Base-by-base conservation (phyloP, 2,329 filamentous ascomycete species). In the Fonsecaea erecta region DNA sequence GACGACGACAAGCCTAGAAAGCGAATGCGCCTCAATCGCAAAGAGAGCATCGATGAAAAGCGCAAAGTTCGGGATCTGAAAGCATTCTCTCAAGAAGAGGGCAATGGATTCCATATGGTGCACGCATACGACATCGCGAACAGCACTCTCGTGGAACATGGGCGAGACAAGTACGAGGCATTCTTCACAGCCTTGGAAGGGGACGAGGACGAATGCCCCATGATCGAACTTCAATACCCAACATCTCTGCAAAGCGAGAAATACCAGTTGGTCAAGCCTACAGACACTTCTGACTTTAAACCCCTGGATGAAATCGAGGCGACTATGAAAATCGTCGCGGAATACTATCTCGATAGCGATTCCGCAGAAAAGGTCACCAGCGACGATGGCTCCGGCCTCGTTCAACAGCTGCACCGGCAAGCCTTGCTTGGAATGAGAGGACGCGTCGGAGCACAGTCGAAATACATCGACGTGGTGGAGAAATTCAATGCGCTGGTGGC, bases 201-300 rank as follows among this genome's bases (percentile, higher is more conserved):
- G 83, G 71, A 79, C 79, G 12, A 79, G 77, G 48, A 76, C 75
- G 75, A 76, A 12, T 77, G 79, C 54, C 76, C 81, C 21, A 74
- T 76, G 30, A 77, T 96, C 65, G 82, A 88, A 74, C 80, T 98
- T 71, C 91, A 95, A 76, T 98, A 98, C 77, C 94, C 95, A 9
- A 93, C 91, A 76, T 81, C 84, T 67, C 85, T 87, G 62, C 85
- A 85, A 60, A 28, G 60, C 26, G 91, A 95, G 78, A 86, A 84
- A 87, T 93, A 91, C 74, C 86, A 93, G 72, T 85, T 95, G 9
- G 89, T 94, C 30, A 87, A 86, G 74, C 91, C 91, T 54, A 91
- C 96, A 70, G 89, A 89, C 70, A 90, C 93, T 69, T 66, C 68
- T 8, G 88, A 93, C 72, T 90, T 90, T 46, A 85, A 78, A 62